Evolutionary conservation across 345 rosid genomes (phyloP).

Genomic region (Raphanus raphanistrum): DNA sequence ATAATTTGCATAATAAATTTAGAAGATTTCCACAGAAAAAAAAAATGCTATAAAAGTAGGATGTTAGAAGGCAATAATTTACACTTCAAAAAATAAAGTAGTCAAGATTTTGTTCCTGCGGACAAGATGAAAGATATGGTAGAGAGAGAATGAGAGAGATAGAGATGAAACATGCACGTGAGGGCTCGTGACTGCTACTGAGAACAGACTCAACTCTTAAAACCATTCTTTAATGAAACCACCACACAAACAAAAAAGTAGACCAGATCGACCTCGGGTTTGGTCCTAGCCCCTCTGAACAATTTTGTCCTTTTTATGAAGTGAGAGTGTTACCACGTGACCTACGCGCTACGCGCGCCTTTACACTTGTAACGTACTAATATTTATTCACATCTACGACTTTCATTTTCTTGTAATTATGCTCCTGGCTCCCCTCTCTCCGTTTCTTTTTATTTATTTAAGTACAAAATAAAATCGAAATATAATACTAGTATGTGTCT

Average conservation of each 20-base stretch:
- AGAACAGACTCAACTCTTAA: conserved; percentile 21
- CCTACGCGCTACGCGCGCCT: conserved; percentile 43
- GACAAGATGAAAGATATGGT: conserved; percentile 21
- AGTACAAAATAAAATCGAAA: not conserved
- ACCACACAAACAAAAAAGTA: not conserved
- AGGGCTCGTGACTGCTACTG: conserved; percentile 41
- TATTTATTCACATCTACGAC: conserved; percentile 8
- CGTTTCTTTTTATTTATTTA: not conserved
- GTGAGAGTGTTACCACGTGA: conserved; percentile 36
- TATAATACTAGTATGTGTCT: not conserved
- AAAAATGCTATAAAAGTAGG: not conserved
- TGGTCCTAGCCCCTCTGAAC: conserved; percentile 35
- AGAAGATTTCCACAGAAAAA: not conserved
- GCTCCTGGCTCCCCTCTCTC: not conserved
- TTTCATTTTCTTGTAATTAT: conserved; percentile 18
- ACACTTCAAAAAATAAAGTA: not conserved
- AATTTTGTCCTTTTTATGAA: conserved; percentile 32
- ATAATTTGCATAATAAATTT: not conserved
- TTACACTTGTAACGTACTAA: conserved; percentile 35
- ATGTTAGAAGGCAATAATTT: not conserved
- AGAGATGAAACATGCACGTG: conserved; percentile 38
- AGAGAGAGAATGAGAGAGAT: not conserved
- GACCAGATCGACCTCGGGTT: conserved; percentile 43
- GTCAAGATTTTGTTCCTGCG: conserved; percentile 35
- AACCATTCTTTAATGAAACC: conserved; percentile 20